phyloP scores from a whole-genome alignment of 495 filamentous ascomycete genomes.

The Penicillium daleae region DNA sequence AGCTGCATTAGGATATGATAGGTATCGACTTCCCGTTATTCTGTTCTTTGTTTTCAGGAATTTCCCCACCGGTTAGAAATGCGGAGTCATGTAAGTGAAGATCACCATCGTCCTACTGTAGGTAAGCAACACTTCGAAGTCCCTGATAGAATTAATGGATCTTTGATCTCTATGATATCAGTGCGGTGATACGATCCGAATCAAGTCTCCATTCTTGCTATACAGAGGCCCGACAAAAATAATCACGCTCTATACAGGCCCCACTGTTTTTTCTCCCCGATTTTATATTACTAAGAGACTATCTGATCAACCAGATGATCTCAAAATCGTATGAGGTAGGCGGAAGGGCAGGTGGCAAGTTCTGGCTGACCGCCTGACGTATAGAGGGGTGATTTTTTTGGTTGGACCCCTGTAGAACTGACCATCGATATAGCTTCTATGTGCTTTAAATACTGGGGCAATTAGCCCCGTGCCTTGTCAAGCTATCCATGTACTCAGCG shows the following conservation, averaged over 20 bases:
- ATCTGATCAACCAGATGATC: too few species aligned
- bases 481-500: background rate
- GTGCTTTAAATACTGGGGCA: too few species aligned
- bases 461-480: background rate
- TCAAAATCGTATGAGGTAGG: too few species aligned
- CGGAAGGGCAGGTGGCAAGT: too few species aligned
- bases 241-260: too few species aligned
- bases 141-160: background rate
- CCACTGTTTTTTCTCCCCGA: too few species aligned
- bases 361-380: too few species aligned
- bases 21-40: background rate
- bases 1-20: background rate
- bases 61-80: background rate
- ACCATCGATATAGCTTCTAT: too few species aligned
- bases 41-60: background rate
- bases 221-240: too few species aligned
- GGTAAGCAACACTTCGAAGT: background rate
- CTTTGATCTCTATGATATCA: slow-evolving; percentile 1
- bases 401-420: too few species aligned
- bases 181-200: background rate
- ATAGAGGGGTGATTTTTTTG: too few species aligned
- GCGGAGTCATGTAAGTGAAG: background rate
- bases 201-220: background rate
- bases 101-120: background rate
- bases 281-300: too few species aligned